Evolutionary conservation across 106 monocot genomes (phyloP).

Genomic region (Dendrobium huoshanense): DNA sequence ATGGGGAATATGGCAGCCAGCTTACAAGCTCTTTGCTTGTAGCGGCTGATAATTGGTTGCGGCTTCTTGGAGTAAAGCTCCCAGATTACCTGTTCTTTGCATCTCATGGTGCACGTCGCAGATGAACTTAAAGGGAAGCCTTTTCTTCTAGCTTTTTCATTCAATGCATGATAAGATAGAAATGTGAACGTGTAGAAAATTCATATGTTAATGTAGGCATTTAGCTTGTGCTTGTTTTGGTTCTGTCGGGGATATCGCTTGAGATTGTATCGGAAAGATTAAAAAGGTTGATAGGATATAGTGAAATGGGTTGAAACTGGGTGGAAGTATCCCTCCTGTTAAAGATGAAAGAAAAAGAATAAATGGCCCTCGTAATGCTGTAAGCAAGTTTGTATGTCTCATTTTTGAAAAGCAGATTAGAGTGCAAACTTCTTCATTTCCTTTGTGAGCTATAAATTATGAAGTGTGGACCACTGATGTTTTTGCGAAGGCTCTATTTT

Average conservation of each 20-base stretch:
- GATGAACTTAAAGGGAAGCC: constrained; percentile 7
- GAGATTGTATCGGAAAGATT: not conserved
- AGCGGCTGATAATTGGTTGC: constrained; percentile 48
- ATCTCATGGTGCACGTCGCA: constrained; percentile 4
- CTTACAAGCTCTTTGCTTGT: constrained; percentile 20
- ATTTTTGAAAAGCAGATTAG: no score
- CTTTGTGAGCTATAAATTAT: no score
- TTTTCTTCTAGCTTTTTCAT: not conserved
- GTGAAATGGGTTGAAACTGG: not conserved
- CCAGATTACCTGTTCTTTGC: constrained; percentile 49
- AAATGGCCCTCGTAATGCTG: not conserved
- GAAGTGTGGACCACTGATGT: no score
- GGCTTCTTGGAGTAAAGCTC: constrained; percentile 29
- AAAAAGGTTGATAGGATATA: not conserved
- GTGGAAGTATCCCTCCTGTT: not conserved
- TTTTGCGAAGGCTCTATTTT: no score
- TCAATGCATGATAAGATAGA: not conserved
- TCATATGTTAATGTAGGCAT: not conserved
- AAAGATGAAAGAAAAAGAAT: not conserved
- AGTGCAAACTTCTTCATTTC: no score
- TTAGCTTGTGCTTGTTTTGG: not conserved
- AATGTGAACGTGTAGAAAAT: not conserved
- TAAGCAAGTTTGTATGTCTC: not conserved
- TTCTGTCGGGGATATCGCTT: not conserved
- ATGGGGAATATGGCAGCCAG: constrained; percentile 12